Evolutionary conservation across 129 eudicot species (phyloP), one percentile per base, ranked within the genome.

Genomic region (Rutidosis leptorrhynchoides): DNA sequence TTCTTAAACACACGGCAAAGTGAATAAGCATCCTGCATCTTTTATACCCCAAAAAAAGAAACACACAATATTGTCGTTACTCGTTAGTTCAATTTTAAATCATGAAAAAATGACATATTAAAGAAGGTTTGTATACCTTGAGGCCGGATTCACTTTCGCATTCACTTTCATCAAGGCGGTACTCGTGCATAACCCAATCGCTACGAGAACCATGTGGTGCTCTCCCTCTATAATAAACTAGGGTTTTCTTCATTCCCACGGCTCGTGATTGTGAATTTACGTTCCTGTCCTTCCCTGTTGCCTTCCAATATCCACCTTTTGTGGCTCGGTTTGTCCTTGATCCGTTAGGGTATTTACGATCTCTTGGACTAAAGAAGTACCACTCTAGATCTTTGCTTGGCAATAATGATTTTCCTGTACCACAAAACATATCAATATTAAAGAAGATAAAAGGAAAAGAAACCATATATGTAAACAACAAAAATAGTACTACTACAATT

Each of bases 111-210:
- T n/a, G n/a, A n/a, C n/a, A n/a, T n/a, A n/a, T n/a, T 32, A 45
- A 64, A 21, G 28, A 37, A 67, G 65, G 35, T 32, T 35, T 62
- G n/a, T n/a, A n/a, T n/a, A 91, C 97, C 98, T 83, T 95, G 68
- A 92, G 81, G 80, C 98, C 96, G 0, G 82, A 73, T 58, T 79
- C 82, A 57, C 61, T 78, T 67, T 88, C 96, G 29, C 98, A 92
- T 70, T 92, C 96, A 32, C 85, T 69, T 53, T 92, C 98, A 74
- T 92, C 96, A 15, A 92, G 83, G 33, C 98, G 85, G 51, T 92
- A 92, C 57, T 92, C 98, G 55, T 92, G 98, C 98, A 92, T 92
- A 20, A 92, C 96, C 98, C 98, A 92, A 73, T 84, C 95, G 7
- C 90, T 88, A 29, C 98, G 81, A 62, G 88, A 80, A 54, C 98